phyloP scores from a whole-genome alignment of 2,329 filamentous ascomycete genomes.

The Podosphaera xanthii region DNA sequence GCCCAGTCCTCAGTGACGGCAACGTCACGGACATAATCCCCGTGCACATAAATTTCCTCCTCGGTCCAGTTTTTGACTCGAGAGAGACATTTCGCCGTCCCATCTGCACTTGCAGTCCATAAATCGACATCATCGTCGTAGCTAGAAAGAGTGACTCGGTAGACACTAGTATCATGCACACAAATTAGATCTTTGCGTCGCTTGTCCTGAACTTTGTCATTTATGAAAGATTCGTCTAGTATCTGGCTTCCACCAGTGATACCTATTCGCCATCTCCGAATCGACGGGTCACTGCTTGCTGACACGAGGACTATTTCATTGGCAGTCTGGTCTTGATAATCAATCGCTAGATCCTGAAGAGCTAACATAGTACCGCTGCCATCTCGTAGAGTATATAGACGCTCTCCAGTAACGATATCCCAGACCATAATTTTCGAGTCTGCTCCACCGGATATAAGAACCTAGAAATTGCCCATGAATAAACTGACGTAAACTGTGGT shows the following conservation, averaged over 20 bases:
- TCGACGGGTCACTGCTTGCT: constrained; percentile 58
- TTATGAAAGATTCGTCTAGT: constrained; percentile 18
- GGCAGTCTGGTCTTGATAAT: constrained; percentile 34
- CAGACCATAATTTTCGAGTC: constrained; percentile 70
- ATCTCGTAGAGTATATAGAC: constrained; percentile 58
- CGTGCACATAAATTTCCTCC: constrained; percentile 55
- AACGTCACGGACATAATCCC: constrained; percentile 75
- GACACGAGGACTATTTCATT: constrained; percentile 42
- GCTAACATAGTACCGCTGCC: constrained; percentile 48
- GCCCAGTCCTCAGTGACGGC: constrained; percentile 56
- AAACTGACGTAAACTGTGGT: constrained; percentile 1
- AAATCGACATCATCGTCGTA: constrained; percentile 37
- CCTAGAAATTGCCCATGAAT: constrained; percentile 7
- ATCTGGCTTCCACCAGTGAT: constrained; percentile 30
- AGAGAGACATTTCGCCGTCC: constrained; percentile 59
- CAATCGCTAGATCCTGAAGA: constrained; percentile 56
- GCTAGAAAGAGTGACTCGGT: constrained; percentile 54
- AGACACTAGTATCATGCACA: constrained; percentile 79
- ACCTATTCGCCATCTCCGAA: constrained; percentile 52
- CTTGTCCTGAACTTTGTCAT: constrained; percentile 6
- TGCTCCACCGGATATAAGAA: constrained; percentile 50
- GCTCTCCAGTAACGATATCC: constrained; percentile 44
- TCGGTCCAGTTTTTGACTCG: constrained; percentile 43
- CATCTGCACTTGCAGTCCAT: constrained; percentile 88
- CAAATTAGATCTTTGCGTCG: constrained; percentile 31